Evolutionary conservation across 148 eudicot species (phyloP), one percentile per base, ranked within the genome.

Genomic region (Silene uniflora): DNA sequence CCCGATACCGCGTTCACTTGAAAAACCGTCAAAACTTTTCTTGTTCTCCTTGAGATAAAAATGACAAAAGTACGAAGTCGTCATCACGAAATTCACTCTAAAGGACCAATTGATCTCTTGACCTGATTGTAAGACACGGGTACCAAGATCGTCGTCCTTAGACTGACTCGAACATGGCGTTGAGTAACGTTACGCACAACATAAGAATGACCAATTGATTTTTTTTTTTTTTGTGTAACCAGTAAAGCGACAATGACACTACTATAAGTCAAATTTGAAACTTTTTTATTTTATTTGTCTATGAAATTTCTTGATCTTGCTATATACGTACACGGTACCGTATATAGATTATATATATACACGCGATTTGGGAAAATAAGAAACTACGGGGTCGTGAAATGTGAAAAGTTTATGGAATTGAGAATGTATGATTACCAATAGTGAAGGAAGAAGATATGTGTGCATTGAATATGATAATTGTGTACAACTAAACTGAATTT

Each of bases 21-120:
- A 32, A 76, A 76, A 44, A 76, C 73, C 59, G 42, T 32, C 60
- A 68, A 68, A 69, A 6, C 59, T 69, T 10, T 11, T 60, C 0
- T 46, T 39, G 10, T 10, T 25, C 1, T 77, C 19, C 8, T 69
- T 69, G 58, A 73, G 46, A 69, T 69, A 60, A 39, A 77, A 77
- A 11, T 61, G 74, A 60, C 79, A 77, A 61, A 59, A 69, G 46
- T 58, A 70, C 3, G 61, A 13, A n/a, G 79, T 77, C 4, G 23
- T 21, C 13, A 24, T 49, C 59, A 18, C 14, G 3, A 77, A 17
- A 70, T 69, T 60, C 14, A 61, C 61, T 23, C 72, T 25, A 32
- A 77, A 77, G 1, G n/a, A 2, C 74, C 79, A 77, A n/a, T 17
- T 12, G 9, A 42, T 60, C 17, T 46, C 56, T 60, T 77, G 59